Evolutionary conservation across 257 asterid species (phyloP).

Genomic region (Sherardia arvensis): DNA sequence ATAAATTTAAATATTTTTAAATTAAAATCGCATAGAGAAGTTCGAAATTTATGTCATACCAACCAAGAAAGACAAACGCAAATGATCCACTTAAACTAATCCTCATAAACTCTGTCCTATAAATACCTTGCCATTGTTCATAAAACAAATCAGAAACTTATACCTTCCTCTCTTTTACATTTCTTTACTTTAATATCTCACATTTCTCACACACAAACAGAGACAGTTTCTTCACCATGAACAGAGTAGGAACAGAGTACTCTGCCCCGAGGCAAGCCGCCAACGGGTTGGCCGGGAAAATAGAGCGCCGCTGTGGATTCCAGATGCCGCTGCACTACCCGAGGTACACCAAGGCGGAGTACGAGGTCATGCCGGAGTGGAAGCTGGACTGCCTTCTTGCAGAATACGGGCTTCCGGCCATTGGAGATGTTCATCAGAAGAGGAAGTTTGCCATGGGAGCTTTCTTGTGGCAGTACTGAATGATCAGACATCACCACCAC

Average conservation of each 20-base stretch:
- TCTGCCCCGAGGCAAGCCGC: conserved; percentile 27
- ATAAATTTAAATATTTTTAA: neutral
- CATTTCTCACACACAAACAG: neutral
- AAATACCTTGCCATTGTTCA: conserved; percentile 13
- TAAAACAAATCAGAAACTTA: neutral
- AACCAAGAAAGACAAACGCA: conserved; percentile 15
- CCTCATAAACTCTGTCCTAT: conserved; percentile 10
- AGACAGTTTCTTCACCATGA: neutral
- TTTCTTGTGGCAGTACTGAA: conserved; percentile 41
- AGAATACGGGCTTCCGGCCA: conserved; percentile 36
- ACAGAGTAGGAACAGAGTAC: conserved; percentile 19
- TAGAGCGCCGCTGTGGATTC: conserved; percentile 33
- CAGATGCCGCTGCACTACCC: conserved; percentile 74
- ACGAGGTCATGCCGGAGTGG: conserved; percentile 63
- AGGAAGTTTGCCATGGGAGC: conserved; percentile 70
- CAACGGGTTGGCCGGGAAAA: neutral
- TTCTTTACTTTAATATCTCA: neutral
- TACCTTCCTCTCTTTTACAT: neutral
- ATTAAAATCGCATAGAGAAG: conserved; percentile 4
- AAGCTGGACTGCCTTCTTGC: conserved; percentile 40
- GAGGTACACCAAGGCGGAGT: conserved; percentile 44
- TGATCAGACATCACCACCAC: neutral
- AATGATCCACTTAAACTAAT: neutral
- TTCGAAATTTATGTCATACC: conserved; percentile 25
- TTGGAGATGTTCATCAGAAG: conserved; percentile 47